Evolutionary conservation across 768 basidiomycete genomes (phyloP).

Genomic region (Mycena epipterygia): DNA sequence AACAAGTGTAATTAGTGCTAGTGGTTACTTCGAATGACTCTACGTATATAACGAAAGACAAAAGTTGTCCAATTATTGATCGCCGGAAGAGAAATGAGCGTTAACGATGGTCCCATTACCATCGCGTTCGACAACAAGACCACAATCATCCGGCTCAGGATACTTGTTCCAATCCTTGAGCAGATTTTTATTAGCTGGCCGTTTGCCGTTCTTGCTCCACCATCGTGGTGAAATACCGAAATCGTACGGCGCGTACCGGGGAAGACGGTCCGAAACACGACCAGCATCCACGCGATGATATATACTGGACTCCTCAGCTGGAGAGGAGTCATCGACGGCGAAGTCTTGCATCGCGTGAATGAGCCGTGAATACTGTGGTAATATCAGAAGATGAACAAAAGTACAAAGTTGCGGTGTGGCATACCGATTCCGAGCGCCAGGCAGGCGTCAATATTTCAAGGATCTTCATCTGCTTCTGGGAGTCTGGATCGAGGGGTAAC

Average conservation of each 20-base stretch:
- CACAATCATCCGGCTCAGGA: not conserved
- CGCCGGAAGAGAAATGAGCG: too few species aligned
- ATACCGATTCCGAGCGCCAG: not conserved
- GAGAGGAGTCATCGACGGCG: not conserved
- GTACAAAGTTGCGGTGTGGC: not conserved
- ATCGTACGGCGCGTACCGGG: not conserved
- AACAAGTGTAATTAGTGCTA: too few species aligned
- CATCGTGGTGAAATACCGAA: not conserved
- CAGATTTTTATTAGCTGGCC: not conserved
- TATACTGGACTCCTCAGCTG: not conserved
- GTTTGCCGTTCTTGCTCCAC: not conserved
- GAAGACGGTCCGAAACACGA: not conserved
- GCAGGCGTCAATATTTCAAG: not conserved
- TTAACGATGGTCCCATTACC: not conserved
- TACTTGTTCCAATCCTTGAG: not conserved
- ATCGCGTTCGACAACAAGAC: not conserved
- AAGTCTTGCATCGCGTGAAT: not conserved
- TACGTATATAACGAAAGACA: too few species aligned
- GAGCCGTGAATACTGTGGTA: not conserved
- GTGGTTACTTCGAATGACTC: too few species aligned
- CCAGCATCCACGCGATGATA: not conserved
- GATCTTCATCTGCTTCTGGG: not conserved
- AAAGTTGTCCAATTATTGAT: too few species aligned
- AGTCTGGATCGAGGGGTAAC: not conserved
- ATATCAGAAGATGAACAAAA: not conserved